These are phyloP conservation scores for Zygosaccharomyces gambellarensis DNA, from an alignment of 805 yeast species.

Conservation along the genomic window DNA sequence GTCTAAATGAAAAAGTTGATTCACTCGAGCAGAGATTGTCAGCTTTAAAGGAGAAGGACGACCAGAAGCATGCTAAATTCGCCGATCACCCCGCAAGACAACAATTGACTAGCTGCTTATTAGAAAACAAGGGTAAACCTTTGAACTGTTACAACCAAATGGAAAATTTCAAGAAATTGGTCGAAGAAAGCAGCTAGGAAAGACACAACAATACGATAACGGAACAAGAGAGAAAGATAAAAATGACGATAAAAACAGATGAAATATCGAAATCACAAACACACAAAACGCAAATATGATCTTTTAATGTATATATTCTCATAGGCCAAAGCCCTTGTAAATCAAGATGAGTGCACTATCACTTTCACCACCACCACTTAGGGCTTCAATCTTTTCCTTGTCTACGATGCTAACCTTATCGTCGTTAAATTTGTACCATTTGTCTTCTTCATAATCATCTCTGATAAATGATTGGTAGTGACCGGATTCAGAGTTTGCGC, in stretches of 20 bases:
- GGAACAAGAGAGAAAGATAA: constrained; percentile 1
- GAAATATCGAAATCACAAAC: constrained; percentile 4
- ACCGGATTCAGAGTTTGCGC: constrained; percentile 94
- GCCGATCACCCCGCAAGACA: constrained; percentile 37
- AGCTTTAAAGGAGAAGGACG: constrained; percentile 35
- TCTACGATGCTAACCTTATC: constrained; percentile 77
- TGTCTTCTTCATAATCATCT: constrained; percentile 66
- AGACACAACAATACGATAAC: background rate
- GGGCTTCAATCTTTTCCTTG: constrained; percentile 72
- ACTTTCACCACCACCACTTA: constrained; percentile 97
- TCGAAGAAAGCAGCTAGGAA: constrained; percentile 24
- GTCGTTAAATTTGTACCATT: constrained; percentile 95
- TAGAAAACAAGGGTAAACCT: constrained; percentile 55
- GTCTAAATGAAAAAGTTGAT: constrained; percentile 41
- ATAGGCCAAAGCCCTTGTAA: constrained; percentile 76
- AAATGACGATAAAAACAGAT: constrained; percentile 3
- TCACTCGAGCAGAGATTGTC: constrained; percentile 37
- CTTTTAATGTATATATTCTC: constrained; percentile 13
- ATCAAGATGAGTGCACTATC: constrained; percentile 89
- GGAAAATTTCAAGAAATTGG: constrained; percentile 58
- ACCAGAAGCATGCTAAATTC: constrained; percentile 13
- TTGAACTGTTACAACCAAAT: constrained; percentile 83
- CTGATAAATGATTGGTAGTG: constrained; percentile 90
- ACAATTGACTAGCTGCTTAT: constrained; percentile 54
- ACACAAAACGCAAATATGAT: constrained; percentile 4